These are phyloP conservation scores for Datisca glomerata DNA, from an alignment of 306 rosid species.

Conservation along the genomic window DNA sequence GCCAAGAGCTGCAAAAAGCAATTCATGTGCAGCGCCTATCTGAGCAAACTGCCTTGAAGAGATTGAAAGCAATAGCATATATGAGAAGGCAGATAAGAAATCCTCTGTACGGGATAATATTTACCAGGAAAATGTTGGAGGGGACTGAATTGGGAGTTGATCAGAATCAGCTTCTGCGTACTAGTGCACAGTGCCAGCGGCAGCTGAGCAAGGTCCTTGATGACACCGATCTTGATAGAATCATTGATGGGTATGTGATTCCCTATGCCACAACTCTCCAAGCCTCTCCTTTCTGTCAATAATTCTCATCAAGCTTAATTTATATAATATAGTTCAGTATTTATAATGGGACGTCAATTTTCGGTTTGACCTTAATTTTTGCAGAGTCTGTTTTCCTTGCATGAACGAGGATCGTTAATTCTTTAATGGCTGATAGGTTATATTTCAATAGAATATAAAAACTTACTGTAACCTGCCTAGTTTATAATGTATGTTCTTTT, in stretches of 20 bases:
- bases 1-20: conserved; percentile 81
- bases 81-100: conserved; percentile 66
- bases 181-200: conserved; percentile 63
- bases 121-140: conserved; percentile 60
- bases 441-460: too few relatives aligned
- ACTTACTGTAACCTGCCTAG: too few relatives aligned
- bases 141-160: conserved; percentile 57
- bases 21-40: conserved; percentile 72
- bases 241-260: conserved; percentile 66
- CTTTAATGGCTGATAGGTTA: too few relatives aligned
- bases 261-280: too few relatives aligned
- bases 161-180: conserved; percentile 53
- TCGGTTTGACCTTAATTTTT: too few relatives aligned
- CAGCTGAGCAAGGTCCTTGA: conserved; percentile 89
- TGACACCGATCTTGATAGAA: conserved; percentile 81
- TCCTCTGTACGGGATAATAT: conserved; percentile 59
- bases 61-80: conserved; percentile 57
- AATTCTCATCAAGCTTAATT: too few relatives aligned
- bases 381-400: too few relatives aligned
- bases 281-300: too few relatives aligned
- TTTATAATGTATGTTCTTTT: too few relatives aligned
- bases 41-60: conserved; percentile 76
- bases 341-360: neutral
- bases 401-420: too few relatives aligned
- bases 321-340: too few relatives aligned